Evolutionary conservation across 1,284 basidiomycete genomes (phyloP).

Genomic region (Salmacisia buchloeana): DNA sequence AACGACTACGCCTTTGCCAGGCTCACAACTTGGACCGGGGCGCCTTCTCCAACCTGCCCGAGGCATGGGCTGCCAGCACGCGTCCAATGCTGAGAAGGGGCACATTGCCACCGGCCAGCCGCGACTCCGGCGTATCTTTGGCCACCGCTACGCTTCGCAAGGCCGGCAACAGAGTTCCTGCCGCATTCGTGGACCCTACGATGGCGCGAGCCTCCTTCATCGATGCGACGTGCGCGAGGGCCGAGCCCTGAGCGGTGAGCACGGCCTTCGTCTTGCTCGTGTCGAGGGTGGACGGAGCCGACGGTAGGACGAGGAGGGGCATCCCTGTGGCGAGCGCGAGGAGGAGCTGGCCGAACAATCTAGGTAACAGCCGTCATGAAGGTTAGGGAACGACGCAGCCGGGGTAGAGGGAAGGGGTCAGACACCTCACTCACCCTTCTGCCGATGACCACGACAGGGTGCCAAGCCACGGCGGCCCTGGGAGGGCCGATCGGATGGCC

Average conservation of each 20-base stretch:
- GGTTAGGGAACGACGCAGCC: not conserved
- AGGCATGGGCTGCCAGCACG: too few relatives aligned
- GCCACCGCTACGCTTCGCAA: not conserved
- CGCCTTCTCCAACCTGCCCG: too few relatives aligned
- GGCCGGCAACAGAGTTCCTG: not conserved
- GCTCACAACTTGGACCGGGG: too few relatives aligned
- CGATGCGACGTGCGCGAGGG: not conserved
- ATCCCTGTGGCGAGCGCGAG: not conserved
- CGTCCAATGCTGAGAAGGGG: not conserved
- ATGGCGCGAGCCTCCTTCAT: not conserved
- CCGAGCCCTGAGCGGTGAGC: not conserved
- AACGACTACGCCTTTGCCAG: too few relatives aligned
- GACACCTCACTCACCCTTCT: slow-evolving; percentile 3
- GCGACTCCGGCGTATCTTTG: not conserved
- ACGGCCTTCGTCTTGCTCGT: not conserved
- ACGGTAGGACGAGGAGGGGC: not conserved
- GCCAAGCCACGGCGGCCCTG: not conserved
- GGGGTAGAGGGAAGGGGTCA: too few relatives aligned
- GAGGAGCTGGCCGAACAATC: not conserved
- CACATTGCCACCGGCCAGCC: not conserved
- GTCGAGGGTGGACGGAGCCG: too few relatives aligned
- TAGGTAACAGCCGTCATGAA: not conserved
- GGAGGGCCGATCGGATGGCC: not conserved
- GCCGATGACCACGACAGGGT: not conserved
- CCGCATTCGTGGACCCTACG: not conserved